Evolutionary conservation across 306 rosid genomes (phyloP), one percentile per base, ranked within the genome.

Genomic region (Cicer pinnatifidum): DNA sequence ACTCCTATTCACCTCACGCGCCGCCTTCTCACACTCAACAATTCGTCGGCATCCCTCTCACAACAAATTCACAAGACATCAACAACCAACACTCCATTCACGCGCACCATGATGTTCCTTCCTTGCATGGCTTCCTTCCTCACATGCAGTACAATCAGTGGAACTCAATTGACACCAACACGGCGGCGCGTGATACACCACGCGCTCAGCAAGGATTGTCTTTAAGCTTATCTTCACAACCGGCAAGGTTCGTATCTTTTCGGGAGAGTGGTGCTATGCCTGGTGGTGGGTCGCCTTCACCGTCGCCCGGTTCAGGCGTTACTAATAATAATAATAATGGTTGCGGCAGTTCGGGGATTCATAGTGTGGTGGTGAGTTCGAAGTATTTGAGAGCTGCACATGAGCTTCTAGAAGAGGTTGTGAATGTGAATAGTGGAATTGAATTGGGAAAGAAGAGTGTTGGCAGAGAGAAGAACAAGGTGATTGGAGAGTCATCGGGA

Each of bases 401-500:
- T 78, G 99, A 95, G 78, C 93, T 95, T 58, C 84, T 95, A 1
- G 99, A 92, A 35, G 97, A 95, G 80, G 97, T 95, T 8, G 99
- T 92, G 7, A 92, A 90, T 78, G 99, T 95, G 39, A 89, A 90
- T 37, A 83, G 44, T 28, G 95, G 89, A 43, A 80, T 88, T 37
- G 97, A 88, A 54, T 56, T 83, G 45, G 63, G 79, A 0, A 93
- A 82, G 77, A 93, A 87, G 67, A 46, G 73, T 44, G 39, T 68
- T 10, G 80, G 74, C 28, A 38, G 72, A 10, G 82, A 84, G 3
- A 72, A 60, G 37, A 73, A 11, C 13, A 95, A 90, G 80, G 56
- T 45, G 63, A 54, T 60, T 17, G 96, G 89, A 8, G 97, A 92
- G 56, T 82, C 88, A 0, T 79, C 94, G 1, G 61, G 78, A 35